phyloP scores from a whole-genome alignment of 108 stramenopile species.

The Craspedostauros australis region DNA sequence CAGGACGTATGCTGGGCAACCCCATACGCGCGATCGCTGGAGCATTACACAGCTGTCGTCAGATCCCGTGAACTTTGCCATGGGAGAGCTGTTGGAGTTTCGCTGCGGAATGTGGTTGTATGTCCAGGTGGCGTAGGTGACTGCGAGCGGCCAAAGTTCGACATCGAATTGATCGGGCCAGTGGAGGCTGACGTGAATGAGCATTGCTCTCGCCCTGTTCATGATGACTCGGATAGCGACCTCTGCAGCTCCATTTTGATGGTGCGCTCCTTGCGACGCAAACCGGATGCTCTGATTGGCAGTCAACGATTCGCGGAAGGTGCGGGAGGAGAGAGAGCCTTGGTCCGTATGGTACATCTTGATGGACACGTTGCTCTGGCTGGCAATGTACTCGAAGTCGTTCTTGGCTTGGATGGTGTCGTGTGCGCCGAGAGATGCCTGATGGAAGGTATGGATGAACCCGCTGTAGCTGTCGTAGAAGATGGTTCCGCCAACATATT shows the following conservation, averaged over 20 bases:
- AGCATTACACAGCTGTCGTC: constrained; percentile 2
- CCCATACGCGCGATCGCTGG: constrained; percentile 27
- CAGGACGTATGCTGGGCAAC: constrained; percentile 28
- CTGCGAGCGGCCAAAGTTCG: constrained; percentile 40
- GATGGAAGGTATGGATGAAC: constrained; percentile 7
- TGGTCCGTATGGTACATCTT: constrained; percentile 29
- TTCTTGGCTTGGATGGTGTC: constrained; percentile 22
- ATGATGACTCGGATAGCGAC: constrained; percentile 20
- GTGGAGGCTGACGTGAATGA: constrained; percentile 28
- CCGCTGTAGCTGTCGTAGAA: constrained; percentile 35
- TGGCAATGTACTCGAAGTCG: constrained; percentile 6
- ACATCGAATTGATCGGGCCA: constrained; percentile 19
- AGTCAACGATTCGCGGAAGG: constrained; percentile 1
- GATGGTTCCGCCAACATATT: constrained; percentile 33
- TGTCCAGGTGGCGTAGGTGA: constrained; percentile 28
- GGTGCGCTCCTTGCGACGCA: not conserved
- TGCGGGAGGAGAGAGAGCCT: constrained; percentile 14
- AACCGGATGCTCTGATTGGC: constrained; percentile 1
- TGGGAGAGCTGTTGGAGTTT: constrained; percentile 1
- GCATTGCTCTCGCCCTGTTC: constrained; percentile 26
- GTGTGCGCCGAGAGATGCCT: constrained; percentile 7
- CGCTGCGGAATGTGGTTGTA: constrained; percentile 25
- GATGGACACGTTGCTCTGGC: constrained; percentile 12
- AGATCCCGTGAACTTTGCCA: constrained; percentile 12
- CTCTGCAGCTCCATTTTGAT: constrained; percentile 42